Evolutionary conservation across 2,329 filamentous ascomycete genomes (phyloP), one percentile per base, ranked within the genome.

Genomic region (Aspergillus fischeri): DNA sequence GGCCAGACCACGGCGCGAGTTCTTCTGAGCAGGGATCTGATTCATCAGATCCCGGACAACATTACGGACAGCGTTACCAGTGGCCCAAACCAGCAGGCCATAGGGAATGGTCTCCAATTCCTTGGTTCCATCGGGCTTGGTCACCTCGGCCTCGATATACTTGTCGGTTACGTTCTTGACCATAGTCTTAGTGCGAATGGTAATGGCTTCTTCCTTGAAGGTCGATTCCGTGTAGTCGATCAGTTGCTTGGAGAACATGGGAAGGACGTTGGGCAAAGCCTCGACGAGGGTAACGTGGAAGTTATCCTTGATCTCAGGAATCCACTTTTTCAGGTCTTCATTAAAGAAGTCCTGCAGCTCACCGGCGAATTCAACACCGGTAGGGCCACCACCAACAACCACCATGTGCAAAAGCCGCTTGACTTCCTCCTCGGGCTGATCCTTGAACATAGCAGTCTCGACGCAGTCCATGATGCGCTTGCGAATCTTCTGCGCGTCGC

Each of bases 391-490:
- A 67, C 93, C 89, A 53, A 92, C 90, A 49, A 92, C 93, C 55
- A 99, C 94, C 92, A 97, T 97, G 83, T 97, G 93, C 74, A 99
- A 84, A 68, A 99, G 86, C 66, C 94, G 91, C 80, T 95, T 88
- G 72, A 96, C 81, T 79, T 99, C 95, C 65, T 94, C 91, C 17
- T 84, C 80, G 41, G 85, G 82, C 80, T 99, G 94, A 72, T 92
- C 93, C 85, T 97, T 97, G 88, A 99, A 97, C 61, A 91, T 93
- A 53, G 94, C 94, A 38, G 93, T 97, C 81, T 99, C 94, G 67
- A 96, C 92, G 75, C 94, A 99, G 80, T 99, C 94, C 94, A 99
- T 99, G 78, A 99, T 97, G 78, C 91, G 92, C 83, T 93, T 97
- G 72, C 94, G 91, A 73, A 99, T 99, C 71, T 86, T 85, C 79